Percentiles rank a stretch among this genome's conserved stretches.
These are phyloP conservation scores for Fusarium begoniae DNA, from an alignment of 2,329 filamentous ascomycete species.

Conservation along the genomic window DNA sequence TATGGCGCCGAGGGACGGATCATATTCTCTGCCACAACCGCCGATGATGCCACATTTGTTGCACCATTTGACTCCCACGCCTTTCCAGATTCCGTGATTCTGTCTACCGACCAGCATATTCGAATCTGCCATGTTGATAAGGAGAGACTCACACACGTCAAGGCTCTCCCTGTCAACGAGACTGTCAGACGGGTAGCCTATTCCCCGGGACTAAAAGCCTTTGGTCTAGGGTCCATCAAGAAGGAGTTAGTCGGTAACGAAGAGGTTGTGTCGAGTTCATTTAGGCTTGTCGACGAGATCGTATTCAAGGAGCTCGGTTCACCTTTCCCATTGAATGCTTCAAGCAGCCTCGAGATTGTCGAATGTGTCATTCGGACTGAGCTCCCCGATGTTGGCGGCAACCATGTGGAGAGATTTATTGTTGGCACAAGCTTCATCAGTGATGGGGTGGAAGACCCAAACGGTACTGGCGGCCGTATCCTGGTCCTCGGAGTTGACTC, in stretches of 20 bases:
- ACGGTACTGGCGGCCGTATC: slow-evolving; percentile 74
- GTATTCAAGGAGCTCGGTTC: slow-evolving; percentile 80
- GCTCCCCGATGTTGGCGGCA: slow-evolving; percentile 67
- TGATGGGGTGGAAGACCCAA: slow-evolving; percentile 61
- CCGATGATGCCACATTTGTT: slow-evolving; percentile 83
- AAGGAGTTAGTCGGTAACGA: slow-evolving; percentile 75
- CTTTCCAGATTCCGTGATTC: slow-evolving; percentile 81
- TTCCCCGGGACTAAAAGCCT: slow-evolving; percentile 79
- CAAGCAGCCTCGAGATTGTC: slow-evolving; percentile 72
- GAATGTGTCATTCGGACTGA: slow-evolving; percentile 85
- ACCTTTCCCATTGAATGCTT: slow-evolving; percentile 67
- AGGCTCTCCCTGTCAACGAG: slow-evolving; percentile 79
- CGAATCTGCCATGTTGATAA: slow-evolving; percentile 84
- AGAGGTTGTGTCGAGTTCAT: slow-evolving; percentile 81
- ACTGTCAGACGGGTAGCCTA: slow-evolving; percentile 90
- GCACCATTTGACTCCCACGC: slow-evolving; percentile 84
- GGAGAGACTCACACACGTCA: slow-evolving; percentile 88
- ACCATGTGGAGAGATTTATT: slow-evolving; percentile 80
- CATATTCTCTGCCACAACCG: slow-evolving; percentile 92
- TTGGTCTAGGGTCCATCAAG: slow-evolving; percentile 87
- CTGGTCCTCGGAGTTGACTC: slow-evolving; percentile 84
- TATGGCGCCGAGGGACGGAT: slow-evolving; percentile 89
- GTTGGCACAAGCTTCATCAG: slow-evolving; percentile 84
- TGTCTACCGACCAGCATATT: slow-evolving; percentile 80
- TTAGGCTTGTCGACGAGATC: slow-evolving; percentile 91